A percentile compares a stretch with the other conserved stretches of the same genome.
Conservation (phyloP, 257 asterid species). For the Fraxinus quadrangulata region DNA sequence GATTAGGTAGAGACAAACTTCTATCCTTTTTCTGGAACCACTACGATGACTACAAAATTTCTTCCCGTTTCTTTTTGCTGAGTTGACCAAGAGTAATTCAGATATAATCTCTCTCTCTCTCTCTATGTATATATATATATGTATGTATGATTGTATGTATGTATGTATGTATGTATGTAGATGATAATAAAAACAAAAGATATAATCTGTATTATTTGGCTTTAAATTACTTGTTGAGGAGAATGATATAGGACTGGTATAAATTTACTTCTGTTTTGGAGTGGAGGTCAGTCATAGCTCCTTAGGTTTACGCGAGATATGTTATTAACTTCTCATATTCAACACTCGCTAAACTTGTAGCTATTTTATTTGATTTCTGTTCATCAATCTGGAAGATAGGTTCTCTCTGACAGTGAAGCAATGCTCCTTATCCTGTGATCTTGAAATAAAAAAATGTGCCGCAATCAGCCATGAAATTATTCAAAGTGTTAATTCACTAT, state of each 20-base stretch:
- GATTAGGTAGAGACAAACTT: background rate
- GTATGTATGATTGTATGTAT: too few species aligned
- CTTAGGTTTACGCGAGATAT: too few species aligned
- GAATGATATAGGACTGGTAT: background rate
- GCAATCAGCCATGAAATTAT: background rate
- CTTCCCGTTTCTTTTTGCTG: background rate
- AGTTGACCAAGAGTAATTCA: background rate
- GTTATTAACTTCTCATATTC: background rate
- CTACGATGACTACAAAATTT: background rate
- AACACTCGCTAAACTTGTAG: background rate
- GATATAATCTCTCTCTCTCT: background rate
- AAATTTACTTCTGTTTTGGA: background rate
- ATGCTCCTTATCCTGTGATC: background rate
- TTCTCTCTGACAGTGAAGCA: conserved; percentile 1
- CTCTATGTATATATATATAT: too few species aligned
- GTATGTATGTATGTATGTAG: too few species aligned
- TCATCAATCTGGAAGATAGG: background rate
- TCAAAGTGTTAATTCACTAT: background rate
- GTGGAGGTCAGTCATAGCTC: background rate
- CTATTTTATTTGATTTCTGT: background rate
- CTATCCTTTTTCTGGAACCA: background rate
- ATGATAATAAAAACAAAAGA: too few species aligned
- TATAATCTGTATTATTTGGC: background rate
- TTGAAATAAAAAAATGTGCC: background rate
- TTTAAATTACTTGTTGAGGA: background rate